Evolutionary conservation across 345 rosid genomes (phyloP).

Genomic region (Populus nigra): DNA sequence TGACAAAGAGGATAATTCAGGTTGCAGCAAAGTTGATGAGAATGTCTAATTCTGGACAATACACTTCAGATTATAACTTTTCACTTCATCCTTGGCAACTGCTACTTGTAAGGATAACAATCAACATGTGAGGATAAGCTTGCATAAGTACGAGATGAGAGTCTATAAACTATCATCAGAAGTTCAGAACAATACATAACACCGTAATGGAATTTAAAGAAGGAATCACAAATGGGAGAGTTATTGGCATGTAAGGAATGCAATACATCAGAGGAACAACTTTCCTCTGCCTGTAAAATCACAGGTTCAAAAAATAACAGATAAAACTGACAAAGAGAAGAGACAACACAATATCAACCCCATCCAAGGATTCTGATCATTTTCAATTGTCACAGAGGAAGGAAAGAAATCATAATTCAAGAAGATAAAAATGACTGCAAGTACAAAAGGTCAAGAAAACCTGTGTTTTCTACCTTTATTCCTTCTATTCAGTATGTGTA

Average conservation of each 20-base stretch:
- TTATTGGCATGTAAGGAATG: not conserved
- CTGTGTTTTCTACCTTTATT: conserved; percentile 25
- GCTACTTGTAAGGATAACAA: not conserved
- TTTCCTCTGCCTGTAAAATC: not conserved
- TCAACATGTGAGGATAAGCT: not conserved
- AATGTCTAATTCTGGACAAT: not conserved
- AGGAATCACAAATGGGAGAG: not conserved
- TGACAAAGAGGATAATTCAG: not conserved
- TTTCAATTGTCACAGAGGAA: not conserved
- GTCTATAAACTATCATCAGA: not conserved
- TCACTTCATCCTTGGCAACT: not conserved
- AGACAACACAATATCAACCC: not conserved
- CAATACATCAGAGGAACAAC: not conserved
- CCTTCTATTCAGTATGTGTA: not conserved
- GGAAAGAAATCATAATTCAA: not conserved
- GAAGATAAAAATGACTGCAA: not conserved
- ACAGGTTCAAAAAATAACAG: not conserved
- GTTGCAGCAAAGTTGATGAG: not conserved
- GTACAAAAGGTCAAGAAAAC: not conserved
- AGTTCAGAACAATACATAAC: not conserved
- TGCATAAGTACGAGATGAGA: not conserved
- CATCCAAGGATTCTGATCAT: not conserved
- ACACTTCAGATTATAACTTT: not conserved
- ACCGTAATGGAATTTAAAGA: not conserved
- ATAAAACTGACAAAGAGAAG: not conserved